phyloP scores from a whole-genome alignment of 352 stramenopile species.

The Elongisporangium prolatum region DNA sequence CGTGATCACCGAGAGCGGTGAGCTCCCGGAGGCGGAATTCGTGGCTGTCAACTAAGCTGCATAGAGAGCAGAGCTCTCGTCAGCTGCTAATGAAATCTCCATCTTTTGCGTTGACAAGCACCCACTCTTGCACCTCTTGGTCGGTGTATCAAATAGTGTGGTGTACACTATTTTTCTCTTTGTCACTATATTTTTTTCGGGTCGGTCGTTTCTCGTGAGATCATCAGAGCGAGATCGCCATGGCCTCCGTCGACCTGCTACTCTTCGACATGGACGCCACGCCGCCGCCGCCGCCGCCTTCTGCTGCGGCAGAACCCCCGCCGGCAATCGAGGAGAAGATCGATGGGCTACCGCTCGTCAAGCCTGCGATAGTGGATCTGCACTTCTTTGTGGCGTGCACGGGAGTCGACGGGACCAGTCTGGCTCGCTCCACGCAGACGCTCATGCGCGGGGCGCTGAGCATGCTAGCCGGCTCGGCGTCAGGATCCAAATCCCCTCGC shows the following conservation, averaged over 20 bases:
- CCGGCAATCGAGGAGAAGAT: neutral
- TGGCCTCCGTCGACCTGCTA: slow-evolving; percentile 11
- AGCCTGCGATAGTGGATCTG: slow-evolving; percentile 18
- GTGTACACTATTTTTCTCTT: neutral
- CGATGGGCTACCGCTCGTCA: neutral
- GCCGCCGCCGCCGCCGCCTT: neutral
- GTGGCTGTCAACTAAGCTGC: slow-evolving; percentile 33
- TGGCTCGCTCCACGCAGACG: slow-evolving; percentile 59
- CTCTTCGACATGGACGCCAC: slow-evolving; percentile 2
- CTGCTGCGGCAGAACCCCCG: too few relatives aligned
- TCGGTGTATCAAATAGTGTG: neutral
- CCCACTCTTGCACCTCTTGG: too few relatives aligned
- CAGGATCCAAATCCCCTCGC: slow-evolving; percentile 34
- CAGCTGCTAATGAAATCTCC: neutral
- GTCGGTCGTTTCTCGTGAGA: neutral
- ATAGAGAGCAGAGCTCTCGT: neutral
- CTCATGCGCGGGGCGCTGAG: slow-evolving; percentile 69
- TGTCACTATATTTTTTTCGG: neutral
- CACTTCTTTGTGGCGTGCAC: slow-evolving; percentile 76
- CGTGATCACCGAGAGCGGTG: slow-evolving; percentile 93
- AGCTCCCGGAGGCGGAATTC: slow-evolving; percentile 67
- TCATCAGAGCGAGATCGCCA: neutral
- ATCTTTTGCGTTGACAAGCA: neutral
- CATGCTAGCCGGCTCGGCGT: slow-evolving; percentile 47
- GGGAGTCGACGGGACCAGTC: slow-evolving; percentile 46